phyloP scores from a whole-genome alignment of 1,284 basidiomycete genomes.

The Termitomyces sp. region DNA sequence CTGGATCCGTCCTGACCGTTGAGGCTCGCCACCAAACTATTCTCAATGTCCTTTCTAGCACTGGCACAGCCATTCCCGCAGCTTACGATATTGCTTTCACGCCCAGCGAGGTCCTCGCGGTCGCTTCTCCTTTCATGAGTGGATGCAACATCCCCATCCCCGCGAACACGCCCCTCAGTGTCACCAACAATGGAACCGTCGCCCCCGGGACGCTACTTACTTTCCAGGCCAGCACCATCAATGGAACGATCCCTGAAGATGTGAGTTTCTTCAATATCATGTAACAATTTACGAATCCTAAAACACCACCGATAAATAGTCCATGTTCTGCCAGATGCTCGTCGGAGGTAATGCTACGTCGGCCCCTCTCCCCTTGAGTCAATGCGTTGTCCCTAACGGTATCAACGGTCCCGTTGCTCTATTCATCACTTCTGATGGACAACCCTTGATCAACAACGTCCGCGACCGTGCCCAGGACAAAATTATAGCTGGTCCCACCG shows the following conservation, averaged over 20 bases:
- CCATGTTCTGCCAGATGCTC: conserved; percentile 73
- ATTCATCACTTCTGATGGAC: conserved; percentile 60
- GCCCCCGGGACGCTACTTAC: conserved; percentile 53
- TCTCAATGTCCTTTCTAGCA: conserved; percentile 60
- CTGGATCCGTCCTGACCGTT: conserved; percentile 74
- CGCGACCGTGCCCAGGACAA: conserved; percentile 52
- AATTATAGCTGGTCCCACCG: conserved; percentile 67
- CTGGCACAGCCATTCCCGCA: conserved; percentile 55
- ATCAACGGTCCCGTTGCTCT: conserved; percentile 71
- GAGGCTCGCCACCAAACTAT: conserved; percentile 81
- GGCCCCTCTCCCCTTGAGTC: conserved; percentile 50
- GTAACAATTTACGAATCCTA: background rate
- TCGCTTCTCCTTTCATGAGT: conserved; percentile 70
- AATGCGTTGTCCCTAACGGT: conserved; percentile 58
- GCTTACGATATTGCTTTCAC: conserved; percentile 69
- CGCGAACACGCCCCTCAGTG: conserved; percentile 57
- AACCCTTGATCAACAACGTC: conserved; percentile 63
- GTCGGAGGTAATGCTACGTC: conserved; percentile 55
- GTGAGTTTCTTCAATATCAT: conserved; percentile 29
- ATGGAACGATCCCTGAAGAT: conserved; percentile 41
- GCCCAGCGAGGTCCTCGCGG: conserved; percentile 67
- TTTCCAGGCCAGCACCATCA: conserved; percentile 56
- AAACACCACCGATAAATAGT: conserved; percentile 28
- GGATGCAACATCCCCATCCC: conserved; percentile 50
- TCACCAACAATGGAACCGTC: conserved; percentile 60